These are phyloP conservation scores for Aureobasidium sp. DNA, from an alignment of 2,329 filamentous ascomycete genomes.

Conservation along the genomic window DNA sequence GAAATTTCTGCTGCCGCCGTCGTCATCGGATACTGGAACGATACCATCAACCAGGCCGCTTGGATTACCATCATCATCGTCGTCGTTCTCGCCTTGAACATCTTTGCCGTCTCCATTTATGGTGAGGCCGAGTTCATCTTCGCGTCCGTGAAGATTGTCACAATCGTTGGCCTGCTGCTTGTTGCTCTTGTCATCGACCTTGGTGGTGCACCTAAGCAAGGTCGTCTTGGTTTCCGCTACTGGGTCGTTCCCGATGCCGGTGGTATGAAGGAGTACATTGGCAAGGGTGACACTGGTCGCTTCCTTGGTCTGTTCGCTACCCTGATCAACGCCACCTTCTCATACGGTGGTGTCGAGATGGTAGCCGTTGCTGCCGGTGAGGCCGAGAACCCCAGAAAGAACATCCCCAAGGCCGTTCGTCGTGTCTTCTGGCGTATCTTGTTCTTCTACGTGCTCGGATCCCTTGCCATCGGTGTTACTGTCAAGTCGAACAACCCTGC, in stretches of 20 bases:
- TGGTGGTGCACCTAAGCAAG: conserved; percentile 53
- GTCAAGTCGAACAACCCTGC: conserved; percentile 49
- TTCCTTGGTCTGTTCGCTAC: conserved; percentile 56
- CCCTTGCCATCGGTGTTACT: conserved; percentile 53
- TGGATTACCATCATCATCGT: conserved; percentile 54
- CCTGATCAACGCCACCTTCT: conserved; percentile 44
- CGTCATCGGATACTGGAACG: conserved; percentile 54
- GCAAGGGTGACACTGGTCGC: conserved; percentile 48
- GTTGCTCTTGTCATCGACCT: conserved; percentile 52
- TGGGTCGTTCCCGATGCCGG: conserved; percentile 40
- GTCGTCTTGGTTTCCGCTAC: conserved; percentile 59
- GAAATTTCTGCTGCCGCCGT: conserved; percentile 62
- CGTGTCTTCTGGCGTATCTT: conserved; percentile 50
- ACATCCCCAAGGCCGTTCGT: conserved; percentile 49
- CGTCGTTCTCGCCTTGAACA: conserved; percentile 55
- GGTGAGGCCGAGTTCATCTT: conserved; percentile 49
- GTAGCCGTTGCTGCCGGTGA: conserved; percentile 52
- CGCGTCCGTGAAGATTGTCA: conserved; percentile 45
- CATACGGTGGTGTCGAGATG: conserved; percentile 48
- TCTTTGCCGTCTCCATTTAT: conserved; percentile 47
- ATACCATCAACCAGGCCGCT: conserved; percentile 27
- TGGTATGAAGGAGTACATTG: conserved; percentile 52
- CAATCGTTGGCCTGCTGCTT: conserved; percentile 38
- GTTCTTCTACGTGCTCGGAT: conserved; percentile 52
- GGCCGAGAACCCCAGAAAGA: conserved; percentile 45